These are phyloP conservation scores for Mycena sp. DNA, from an alignment of 1,284 basidiomycete species.

Conservation along the genomic window DNA sequence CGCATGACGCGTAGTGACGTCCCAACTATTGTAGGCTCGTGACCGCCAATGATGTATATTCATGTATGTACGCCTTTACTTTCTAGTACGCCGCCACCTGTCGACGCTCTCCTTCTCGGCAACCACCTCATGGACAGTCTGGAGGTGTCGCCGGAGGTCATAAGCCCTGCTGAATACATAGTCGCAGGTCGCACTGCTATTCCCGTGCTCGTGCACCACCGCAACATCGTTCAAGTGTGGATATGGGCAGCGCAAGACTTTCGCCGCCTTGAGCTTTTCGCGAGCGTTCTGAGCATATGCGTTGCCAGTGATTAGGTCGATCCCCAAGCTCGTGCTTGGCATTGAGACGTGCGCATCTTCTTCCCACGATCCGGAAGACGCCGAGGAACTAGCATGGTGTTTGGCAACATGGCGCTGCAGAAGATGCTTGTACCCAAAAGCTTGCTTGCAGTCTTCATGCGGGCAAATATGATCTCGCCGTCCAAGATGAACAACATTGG, in stretches of 20 bases:
- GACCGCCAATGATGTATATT: too few relatives aligned
- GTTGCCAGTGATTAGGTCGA: conserved; percentile 74
- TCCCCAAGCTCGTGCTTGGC: conserved; percentile 52
- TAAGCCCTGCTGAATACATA: conserved; percentile 85
- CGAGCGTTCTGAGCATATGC: conserved; percentile 58
- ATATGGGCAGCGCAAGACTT: conserved; percentile 67
- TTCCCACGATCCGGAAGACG: conserved; percentile 36
- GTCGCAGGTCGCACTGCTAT: conserved; percentile 55
- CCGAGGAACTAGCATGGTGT: conserved; percentile 49
- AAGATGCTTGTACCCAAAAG: conserved; percentile 86
- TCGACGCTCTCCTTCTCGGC: conserved; percentile 58
- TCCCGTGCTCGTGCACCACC: background rate
- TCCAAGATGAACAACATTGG: conserved; percentile 77
- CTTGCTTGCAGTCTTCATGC: conserved; percentile 61
- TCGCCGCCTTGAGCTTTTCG: conserved; percentile 46
- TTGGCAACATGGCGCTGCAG: conserved; percentile 78
- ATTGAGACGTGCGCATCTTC: conserved; percentile 39
- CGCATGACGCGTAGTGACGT: too few relatives aligned
- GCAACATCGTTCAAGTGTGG: conserved; percentile 51
- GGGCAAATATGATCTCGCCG: conserved; percentile 76
- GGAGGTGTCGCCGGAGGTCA: conserved; percentile 84
- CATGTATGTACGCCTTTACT: too few relatives aligned
- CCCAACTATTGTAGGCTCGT: too few relatives aligned
- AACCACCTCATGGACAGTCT: conserved; percentile 69
- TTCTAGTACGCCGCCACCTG: conserved; percentile 10